These are phyloP conservation scores for Cryphonectria naterciae DNA, from an alignment of 2,329 filamentous ascomycete species.

Conservation along the genomic window DNA sequence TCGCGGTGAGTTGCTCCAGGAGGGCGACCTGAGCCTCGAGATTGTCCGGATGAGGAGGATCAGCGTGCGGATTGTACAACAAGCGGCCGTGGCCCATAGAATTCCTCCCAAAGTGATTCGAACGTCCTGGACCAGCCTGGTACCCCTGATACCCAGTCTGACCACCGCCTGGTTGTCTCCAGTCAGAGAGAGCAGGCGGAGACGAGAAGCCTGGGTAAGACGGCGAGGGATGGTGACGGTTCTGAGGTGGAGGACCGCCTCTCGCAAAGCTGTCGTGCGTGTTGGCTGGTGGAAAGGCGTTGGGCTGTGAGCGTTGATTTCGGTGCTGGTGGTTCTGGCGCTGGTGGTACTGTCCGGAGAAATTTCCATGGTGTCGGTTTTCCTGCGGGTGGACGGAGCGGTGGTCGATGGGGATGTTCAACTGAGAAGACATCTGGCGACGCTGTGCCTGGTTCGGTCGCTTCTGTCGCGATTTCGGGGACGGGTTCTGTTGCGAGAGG, in stretches of 20 bases:
- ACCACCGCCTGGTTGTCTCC: slow-evolving; percentile 34
- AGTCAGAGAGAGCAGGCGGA: slow-evolving; percentile 34
- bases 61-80: slow-evolving; percentile 39
- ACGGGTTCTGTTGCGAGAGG: slow-evolving; percentile 6
- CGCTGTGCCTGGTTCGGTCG: slow-evolving; percentile 67
- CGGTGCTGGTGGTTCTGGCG: slow-evolving; percentile 38
- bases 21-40: slow-evolving; percentile 51
- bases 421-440: slow-evolving; percentile 63
- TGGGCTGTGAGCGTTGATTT: slow-evolving; percentile 40
- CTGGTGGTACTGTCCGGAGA: slow-evolving; percentile 35
- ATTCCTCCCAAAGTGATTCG: slow-evolving; percentile 18
- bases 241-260: slow-evolving; percentile 31
- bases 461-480: slow-evolving; percentile 46
- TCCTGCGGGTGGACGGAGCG: slow-evolving; percentile 39
- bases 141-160: slow-evolving; percentile 28
- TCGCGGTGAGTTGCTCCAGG: slow-evolving; percentile 53
- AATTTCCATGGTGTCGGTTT: slow-evolving; percentile 38
- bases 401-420: slow-evolving; percentile 60
- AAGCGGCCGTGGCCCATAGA: slow-evolving; percentile 16
- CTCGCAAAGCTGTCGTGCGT: slow-evolving; percentile 31
- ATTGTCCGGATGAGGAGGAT: slow-evolving; percentile 46
- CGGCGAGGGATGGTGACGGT: slow-evolving; percentile 39
- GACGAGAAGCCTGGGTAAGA: slow-evolving; percentile 38
- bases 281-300: slow-evolving; percentile 37
- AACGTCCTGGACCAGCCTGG: slow-evolving; percentile 29